Evolutionary conservation across 2,329 filamentous ascomycete genomes (phyloP).

Genomic region (Penicillium sp.): DNA sequence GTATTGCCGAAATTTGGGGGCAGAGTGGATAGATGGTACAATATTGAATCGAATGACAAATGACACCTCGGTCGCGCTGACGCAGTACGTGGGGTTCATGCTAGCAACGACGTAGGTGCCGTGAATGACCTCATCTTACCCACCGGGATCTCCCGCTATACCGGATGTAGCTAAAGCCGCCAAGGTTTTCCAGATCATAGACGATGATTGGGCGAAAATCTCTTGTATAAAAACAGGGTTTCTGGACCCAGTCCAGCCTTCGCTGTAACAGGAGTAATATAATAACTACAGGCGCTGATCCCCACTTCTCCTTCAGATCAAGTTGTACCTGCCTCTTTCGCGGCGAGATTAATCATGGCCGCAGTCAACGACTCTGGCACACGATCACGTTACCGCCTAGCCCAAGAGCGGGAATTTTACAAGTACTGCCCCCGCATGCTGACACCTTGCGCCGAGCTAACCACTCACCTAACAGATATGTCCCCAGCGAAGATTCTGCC

Average conservation of each 20-base stretch:
- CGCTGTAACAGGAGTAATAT: neutral
- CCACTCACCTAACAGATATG: conserved; percentile 5
- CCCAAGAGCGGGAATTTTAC: conserved; percentile 13
- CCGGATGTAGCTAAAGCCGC: neutral
- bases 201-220: neutral
- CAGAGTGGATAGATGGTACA: conserved; percentile 17
- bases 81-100: neutral
- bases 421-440: neutral
- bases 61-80: neutral
- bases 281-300: neutral
- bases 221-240: neutral
- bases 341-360: neutral
- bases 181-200: neutral
- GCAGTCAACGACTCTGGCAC: neutral
- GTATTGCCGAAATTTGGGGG: conserved; percentile 73
- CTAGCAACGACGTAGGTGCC: neutral
- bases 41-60: too few species aligned
- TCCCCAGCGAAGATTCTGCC: conserved; percentile 17
- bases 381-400: conserved; percentile 7
- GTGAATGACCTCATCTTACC: neutral
- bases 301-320: neutral
- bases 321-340: neutral
- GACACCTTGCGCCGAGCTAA: neutral
- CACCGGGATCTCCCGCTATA: neutral
- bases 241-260: neutral